Conservation (phyloP, 345 rosid genomes). For the rapeseed (Brassica napus) region Da-Ae NC_063442.1:12329501-12330000, state of each 20-base stretch:
- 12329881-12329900: slow-evolving; percentile 86
- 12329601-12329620: slow-evolving; percentile 35
- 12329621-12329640: slow-evolving; percentile 75
- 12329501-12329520: slow-evolving; percentile 66
- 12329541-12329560: background rate
- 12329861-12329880: slow-evolving; percentile 53
- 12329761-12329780: slow-evolving; percentile 82
- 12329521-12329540: slow-evolving; percentile 4
- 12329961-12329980: background rate
- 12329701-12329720: slow-evolving; percentile 72
- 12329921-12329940: slow-evolving; percentile 97
- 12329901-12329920: slow-evolving; percentile 88
- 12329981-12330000: slow-evolving; percentile 8
- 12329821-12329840: background rate
- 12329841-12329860: slow-evolving; percentile 24
- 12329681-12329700: slow-evolving; percentile 70
- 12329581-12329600: background rate
- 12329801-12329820: slow-evolving; percentile 36
- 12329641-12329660: slow-evolving; percentile 82
- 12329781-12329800: slow-evolving; percentile 84
- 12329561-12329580: background rate
- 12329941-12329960: slow-evolving; percentile 60
- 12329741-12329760: slow-evolving; percentile 91
- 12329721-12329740: slow-evolving; percentile 80
- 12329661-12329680: slow-evolving; percentile 64